Base-by-base conservation (phyloP, 192 early-diverging fungal species). In the Coemansia sp. region DNA sequence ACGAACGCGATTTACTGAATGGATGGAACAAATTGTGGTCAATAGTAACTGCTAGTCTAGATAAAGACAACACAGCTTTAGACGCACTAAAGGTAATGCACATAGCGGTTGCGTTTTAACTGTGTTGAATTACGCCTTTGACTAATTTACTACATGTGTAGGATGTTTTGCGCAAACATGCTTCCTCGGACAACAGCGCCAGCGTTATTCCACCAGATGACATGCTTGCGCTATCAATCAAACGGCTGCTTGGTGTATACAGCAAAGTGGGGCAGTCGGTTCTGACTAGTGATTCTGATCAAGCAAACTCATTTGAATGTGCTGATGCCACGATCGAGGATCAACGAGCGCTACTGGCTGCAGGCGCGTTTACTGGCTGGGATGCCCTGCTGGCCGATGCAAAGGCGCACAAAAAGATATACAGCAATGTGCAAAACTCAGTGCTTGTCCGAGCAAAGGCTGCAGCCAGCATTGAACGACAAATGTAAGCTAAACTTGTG, bases 311-410 rank as follows among this genome's bases (percentile, higher is more conserved):
- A 23, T 12, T 24, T 22, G 51, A 53, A 11, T 25, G 21, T 53
- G 51, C 21, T 10, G 21, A 53, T 25, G 8, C 24, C 24, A 25
- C 10, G 8, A 12, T 14, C 51, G 21, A 27, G 1, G 52, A 61
- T 47, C 29, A 24, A n/a, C 35, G 25, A 17, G 41, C 70, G 17
- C 62, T 63, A 63, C 64, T 69, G 37, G 47, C 63, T 49, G 56
- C 69, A 19, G 67, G 67, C 9, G 70, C 67, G 27, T 79, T 72
- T 21, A 73, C 76, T 4, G 55, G 67, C 48, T 79, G 76, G 76
- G 70, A 70, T 4, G 48, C 70, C 0, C 53, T 79, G 21, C 27
- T 69, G 45, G 57, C 64, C 3, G 70, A 79, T 23, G 70, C 70
- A 24, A 72, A 60, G 52, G n/a, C 27, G 15, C 58, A 64, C 29